phyloP scores from a whole-genome alignment of 179 eudicot genomes.

The Heliamphora ciliata region DNA sequence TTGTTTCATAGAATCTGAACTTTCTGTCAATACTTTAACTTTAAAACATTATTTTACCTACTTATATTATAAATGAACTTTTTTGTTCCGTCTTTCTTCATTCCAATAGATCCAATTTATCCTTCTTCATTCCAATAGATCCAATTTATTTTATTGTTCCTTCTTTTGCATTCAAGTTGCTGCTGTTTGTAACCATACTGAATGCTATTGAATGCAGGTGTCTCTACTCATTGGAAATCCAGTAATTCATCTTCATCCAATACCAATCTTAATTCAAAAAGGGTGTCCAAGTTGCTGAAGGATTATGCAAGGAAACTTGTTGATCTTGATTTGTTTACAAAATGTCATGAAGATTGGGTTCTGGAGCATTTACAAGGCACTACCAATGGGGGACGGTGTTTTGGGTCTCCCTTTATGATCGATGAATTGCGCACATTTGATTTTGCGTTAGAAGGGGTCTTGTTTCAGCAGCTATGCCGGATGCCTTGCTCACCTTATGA shows the following conservation, averaged over 20 bases:
- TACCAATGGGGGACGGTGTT: conserved; percentile 35
- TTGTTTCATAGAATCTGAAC: no score
- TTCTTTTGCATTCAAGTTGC: not conserved
- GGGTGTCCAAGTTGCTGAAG: conserved; percentile 46
- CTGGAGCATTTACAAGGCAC: conserved; percentile 39
- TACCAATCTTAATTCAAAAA: conserved; percentile 44
- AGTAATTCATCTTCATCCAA: conserved; percentile 38
- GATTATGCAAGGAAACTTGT: conserved; percentile 44
- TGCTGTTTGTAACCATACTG: not conserved
- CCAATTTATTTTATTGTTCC: not conserved
- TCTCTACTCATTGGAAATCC: conserved; percentile 40
- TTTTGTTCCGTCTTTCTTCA: not conserved
- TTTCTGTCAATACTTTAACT: no score
- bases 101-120: not conserved
- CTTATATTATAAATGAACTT: not conserved
- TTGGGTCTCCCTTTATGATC: conserved; percentile 51
- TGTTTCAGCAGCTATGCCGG: conserved; percentile 69
- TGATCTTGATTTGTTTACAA: conserved; percentile 48
- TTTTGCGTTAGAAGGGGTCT: conserved; percentile 63
- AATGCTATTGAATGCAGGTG: conserved; percentile 27
- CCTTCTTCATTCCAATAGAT: not conserved
- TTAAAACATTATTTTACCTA: no score
- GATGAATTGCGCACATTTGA: conserved; percentile 67
- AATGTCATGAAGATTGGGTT: conserved; percentile 62
- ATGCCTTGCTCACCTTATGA: conserved; percentile 62